A percentile compares a stretch with the other conserved stretches of the same genome.
Conservation (phyloP, 495 filamentous ascomycete species). For the Xylaria flabelliformis region DNA sequence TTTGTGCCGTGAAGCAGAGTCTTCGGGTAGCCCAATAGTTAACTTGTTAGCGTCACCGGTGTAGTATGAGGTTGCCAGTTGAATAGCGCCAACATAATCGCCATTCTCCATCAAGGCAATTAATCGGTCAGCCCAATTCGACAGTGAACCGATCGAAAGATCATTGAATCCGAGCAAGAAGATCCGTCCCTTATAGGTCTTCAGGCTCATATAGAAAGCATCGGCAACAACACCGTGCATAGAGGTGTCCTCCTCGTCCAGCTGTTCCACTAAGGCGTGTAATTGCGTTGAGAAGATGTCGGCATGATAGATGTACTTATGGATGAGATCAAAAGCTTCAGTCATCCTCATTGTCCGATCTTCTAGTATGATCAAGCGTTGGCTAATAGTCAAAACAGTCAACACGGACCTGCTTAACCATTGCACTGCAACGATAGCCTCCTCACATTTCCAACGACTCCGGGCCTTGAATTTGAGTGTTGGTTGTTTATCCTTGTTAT, state of each 20-base stretch:
- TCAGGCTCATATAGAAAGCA: conserved; percentile 97
- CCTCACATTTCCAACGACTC: conserved; percentile 90
- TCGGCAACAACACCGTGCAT: conserved; percentile 97
- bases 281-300: conserved; percentile 88
- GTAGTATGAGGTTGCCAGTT: conserved; percentile 90
- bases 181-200: conserved; percentile 89
- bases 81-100: conserved; percentile 89
- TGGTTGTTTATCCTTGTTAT: conserved; percentile 73
- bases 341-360: conserved; percentile 87
- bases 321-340: conserved; percentile 89
- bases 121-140: conserved; percentile 98
- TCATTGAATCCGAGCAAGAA: conserved; percentile 93
- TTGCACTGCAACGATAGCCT: conserved; percentile 95
- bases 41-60: conserved; percentile 86
- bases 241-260: conserved; percentile 84
- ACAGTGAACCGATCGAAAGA: conserved; percentile 83
- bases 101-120: conserved; percentile 94
- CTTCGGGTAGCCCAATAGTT: conserved; percentile 91
- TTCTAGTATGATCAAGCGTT: conserved; percentile 89
- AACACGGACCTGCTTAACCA: conserved; percentile 96
- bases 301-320: conserved; percentile 89
- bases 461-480: conserved; percentile 79
- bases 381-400: conserved; percentile 89
- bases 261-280: conserved; percentile 80
- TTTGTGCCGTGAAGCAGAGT: conserved; percentile 73